Evolutionary conservation across 1,284 basidiomycete species (phyloP), one percentile per base, ranked within the genome.

Genomic region (Ustilago vetiveriae): DNA sequence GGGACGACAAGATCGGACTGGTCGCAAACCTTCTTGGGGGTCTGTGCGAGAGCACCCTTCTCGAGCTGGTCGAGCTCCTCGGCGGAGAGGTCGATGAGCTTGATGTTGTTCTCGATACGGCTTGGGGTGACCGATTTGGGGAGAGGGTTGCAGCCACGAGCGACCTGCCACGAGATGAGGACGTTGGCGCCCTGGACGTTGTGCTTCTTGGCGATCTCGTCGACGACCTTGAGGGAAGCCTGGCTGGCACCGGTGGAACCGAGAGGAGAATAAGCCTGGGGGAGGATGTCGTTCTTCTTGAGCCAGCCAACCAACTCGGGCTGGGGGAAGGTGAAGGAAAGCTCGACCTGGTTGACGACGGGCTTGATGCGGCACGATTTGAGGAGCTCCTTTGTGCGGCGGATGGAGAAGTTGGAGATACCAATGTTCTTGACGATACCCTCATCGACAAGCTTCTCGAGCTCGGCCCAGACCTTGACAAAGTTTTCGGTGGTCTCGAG

Each of bases 231-330:
- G 51, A 72, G 54, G 32, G 74, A 74, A 23, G 68, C 57, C 48
- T 72, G 56, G 42, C 49, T 65, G 32, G 70, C 56, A 50, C 64
- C 65, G 30, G 54, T 75, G 39, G 64, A 63, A 21, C 76, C 76
- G 30, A 78, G 58, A n/a, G 76, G 74, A 16, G 72, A 73, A 64
- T 78, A 77, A 26, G 72, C 72, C 67, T 78, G 69, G 27, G 74
- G 59, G 16, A 69, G 52, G 51, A 74, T 70, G 56, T 75, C 70
- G 37, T 50, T 39, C 36, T 38, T 26, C 59, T 85, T 55, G 69
- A 88, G 90, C 83, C 88, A 84, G 54, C 92, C 83, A 29, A 94
- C 85, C 23, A 94, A 85, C 76, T 92, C 90, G 19, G 2, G 88
- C 88, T 83, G 94, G 90, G 36, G 92, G 89, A 66, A 70, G 42